A percentile compares a stretch with the other conserved stretches of the same genome.
phyloP scores from a whole-genome alignment of 148 eudicot genomes.

The Selenicereus undatus region DNA sequence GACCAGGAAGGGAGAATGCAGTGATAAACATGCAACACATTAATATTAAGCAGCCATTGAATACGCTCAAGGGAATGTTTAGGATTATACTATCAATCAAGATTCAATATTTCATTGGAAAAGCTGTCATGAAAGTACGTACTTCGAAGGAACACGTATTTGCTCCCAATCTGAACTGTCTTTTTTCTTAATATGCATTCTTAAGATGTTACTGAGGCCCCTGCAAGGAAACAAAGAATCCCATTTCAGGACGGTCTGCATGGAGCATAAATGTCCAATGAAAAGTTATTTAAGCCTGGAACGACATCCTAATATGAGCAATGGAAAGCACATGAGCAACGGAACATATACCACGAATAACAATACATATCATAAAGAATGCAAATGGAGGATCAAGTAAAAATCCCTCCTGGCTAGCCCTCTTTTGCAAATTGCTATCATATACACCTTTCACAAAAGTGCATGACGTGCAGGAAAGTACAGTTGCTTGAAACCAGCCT shows the following conservation, averaged over 20 bases:
- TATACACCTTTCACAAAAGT: not conserved
- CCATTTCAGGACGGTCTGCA: not conserved
- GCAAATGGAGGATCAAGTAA: too few species aligned
- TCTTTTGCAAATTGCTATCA: not conserved
- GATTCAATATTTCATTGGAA: not conserved
- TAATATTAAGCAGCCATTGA: not conserved
- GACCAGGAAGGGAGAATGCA: not conserved
- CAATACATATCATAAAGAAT: too few species aligned
- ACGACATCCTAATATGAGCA: not conserved
- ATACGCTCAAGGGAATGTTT: not conserved
- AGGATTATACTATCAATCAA: slow-evolving; percentile 1
- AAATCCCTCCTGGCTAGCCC: not conserved
- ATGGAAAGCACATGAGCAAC: not conserved
- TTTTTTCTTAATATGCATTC: slow-evolving; percentile 54
- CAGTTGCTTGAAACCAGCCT: too few species aligned
- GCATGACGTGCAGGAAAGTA: too few species aligned
- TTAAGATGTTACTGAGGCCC: slow-evolving; percentile 77
- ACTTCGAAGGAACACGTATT: slow-evolving; percentile 78
- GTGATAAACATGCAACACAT: not conserved
- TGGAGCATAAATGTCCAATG: not conserved
- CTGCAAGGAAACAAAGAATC: slow-evolving; percentile 39
- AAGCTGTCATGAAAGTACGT: slow-evolving; percentile 11
- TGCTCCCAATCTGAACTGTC: slow-evolving; percentile 76
- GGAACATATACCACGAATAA: not conserved
- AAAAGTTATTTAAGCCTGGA: not conserved